Percentiles rank a stretch among this genome's conserved stretches.
phyloP scores from a whole-genome alignment of 805 yeast species.

The Yamadazyma paraphyllophila region DNA sequence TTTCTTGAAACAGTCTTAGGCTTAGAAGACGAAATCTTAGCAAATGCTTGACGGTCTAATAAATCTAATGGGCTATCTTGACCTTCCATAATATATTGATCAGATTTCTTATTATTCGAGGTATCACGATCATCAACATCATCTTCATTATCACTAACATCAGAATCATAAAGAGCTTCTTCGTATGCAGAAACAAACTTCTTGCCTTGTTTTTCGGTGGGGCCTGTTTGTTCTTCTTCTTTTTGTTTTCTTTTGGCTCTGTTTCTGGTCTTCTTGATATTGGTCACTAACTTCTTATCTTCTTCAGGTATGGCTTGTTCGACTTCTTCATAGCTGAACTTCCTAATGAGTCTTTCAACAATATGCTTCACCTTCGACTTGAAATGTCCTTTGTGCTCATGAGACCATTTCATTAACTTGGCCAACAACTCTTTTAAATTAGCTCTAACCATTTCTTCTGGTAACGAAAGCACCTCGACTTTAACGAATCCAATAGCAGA shows the following conservation, averaged over 20 bases:
- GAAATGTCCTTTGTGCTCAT: slow-evolving; percentile 94
- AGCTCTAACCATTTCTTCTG: slow-evolving; percentile 68
- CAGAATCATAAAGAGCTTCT: slow-evolving; percentile 80
- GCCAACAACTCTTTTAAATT: slow-evolving; percentile 64
- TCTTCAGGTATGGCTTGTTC: slow-evolving; percentile 86
- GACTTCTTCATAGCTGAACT: slow-evolving; percentile 85
- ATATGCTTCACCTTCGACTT: slow-evolving; percentile 90
- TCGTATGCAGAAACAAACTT: slow-evolving; percentile 85
- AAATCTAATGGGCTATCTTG: slow-evolving; percentile 82
- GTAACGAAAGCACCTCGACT: slow-evolving; percentile 79
- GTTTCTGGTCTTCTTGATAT: slow-evolving; percentile 81
- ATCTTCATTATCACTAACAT: slow-evolving; percentile 56
- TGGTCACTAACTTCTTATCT: slow-evolving; percentile 76
- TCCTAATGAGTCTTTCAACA: slow-evolving; percentile 84
- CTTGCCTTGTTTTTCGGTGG: slow-evolving; percentile 29
- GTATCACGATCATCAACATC: slow-evolving; percentile 38
- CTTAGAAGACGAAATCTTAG: slow-evolving; percentile 84
- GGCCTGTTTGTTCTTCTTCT: slow-evolving; percentile 27
- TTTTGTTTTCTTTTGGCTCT: slow-evolving; percentile 75
- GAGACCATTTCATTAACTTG: slow-evolving; percentile 86
- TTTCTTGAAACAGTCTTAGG: slow-evolving; percentile 60
- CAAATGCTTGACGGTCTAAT: slow-evolving; percentile 77
- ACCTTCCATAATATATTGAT: slow-evolving; percentile 74
- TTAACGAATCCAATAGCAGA: slow-evolving; percentile 93
- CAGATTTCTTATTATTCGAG: slow-evolving; percentile 39